These are phyloP conservation scores for Xanthoconium purpureum DNA, from an alignment of 768 basidiomycete species.

Conservation along the genomic window DNA sequence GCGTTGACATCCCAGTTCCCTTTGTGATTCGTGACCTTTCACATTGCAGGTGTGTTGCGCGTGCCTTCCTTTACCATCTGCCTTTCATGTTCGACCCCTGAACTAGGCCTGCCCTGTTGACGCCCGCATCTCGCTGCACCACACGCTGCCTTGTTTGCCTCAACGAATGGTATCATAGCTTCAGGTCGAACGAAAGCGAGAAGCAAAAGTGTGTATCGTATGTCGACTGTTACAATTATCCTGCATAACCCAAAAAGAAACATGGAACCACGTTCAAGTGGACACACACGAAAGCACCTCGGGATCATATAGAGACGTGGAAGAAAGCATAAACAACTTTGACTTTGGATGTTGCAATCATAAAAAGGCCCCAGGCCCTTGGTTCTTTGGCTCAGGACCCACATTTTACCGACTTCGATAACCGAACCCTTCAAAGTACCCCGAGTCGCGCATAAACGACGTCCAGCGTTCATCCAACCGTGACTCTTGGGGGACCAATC, in stretches of 20 bases:
- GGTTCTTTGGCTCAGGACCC: background rate
- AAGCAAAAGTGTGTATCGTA: background rate
- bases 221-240: background rate
- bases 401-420: slow-evolving; percentile 21
- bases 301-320: background rate
- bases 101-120: too few species aligned
- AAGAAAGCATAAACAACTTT: background rate
- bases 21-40: too few species aligned
- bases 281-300: background rate
- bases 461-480: slow-evolving; percentile 58
- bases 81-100: too few species aligned
- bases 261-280: too few species aligned
- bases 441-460: slow-evolving; percentile 59
- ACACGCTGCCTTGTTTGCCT: too few species aligned
- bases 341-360: background rate
- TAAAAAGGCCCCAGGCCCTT: background rate
- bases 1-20: too few species aligned
- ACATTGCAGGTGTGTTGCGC: too few species aligned
- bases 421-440: slow-evolving; percentile 39
- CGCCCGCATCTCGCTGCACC: too few species aligned
- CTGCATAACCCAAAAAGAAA: background rate
- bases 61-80: too few species aligned
- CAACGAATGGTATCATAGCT: too few species aligned
- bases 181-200: background rate
- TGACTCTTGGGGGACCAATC: slow-evolving; percentile 55